Base-by-base conservation (phyloP, 306 rosid genomes). In the Sesbania bispinosa region DNA sequence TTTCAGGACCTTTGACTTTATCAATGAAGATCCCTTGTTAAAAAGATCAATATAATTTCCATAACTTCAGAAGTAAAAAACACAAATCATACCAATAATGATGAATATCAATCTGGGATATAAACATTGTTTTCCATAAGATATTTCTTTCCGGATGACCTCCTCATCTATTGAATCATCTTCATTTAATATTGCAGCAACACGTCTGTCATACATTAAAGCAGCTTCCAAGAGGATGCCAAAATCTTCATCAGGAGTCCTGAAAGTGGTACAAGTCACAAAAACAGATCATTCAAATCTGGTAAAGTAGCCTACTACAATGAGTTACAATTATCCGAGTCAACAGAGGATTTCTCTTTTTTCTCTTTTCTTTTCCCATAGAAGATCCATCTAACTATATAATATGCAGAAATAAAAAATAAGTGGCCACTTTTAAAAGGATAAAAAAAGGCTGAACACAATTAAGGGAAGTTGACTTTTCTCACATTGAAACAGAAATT, bases 171-270 rank as follows among this genome's bases (percentile, higher is more conserved):
- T 62, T 35, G 97, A 90, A 83, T 94, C 92, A 48, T 89, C 96
- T 85, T 94, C 97, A 67, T 84, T 78, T 60, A 94, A 77, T 55
- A 94, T 83, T 21, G 99, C 96, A 50, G 97, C 96, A 80, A 91
- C 99, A 75, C 96, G 97, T 81, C 99, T 89, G 41, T 94, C 99
- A 77, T 91, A 94, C 99, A 94, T 90, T 66, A 94, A 80, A 69
- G 99, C 99, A 75, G 99, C 97, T 89, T 91, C 99, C 80, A 91
- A 79, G 72, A 91, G 97, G 79, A 94, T 86, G 69, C 85, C 77
- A 75, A 94, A 94, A 84, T 91, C 97, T 84, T 94, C 97, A 80
- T 94, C 97, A 0, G 89, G 91, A 29, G 99, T 91, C 97, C 99
- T 94, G 51, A 48, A 71, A 82, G 65, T 19, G 16, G 16, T 47